These are phyloP conservation scores for Eucalyptus viminalis DNA, from an alignment of 345 rosid genomes.

Conservation along the genomic window DNA sequence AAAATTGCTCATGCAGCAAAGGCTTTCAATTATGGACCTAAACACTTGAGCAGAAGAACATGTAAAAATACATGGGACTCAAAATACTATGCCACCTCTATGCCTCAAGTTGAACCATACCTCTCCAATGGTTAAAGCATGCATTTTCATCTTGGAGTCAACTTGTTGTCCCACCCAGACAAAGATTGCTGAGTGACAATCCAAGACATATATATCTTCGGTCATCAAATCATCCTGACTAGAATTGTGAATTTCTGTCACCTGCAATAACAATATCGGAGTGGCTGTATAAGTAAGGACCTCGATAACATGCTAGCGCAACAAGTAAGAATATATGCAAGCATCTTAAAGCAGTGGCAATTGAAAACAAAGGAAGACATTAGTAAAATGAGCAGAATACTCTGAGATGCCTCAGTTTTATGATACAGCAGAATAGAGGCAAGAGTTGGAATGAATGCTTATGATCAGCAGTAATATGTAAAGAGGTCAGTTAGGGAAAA, in stretches of 20 bases:
- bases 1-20: neutral
- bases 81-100: neutral
- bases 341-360: neutral
- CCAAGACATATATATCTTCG: conserved; percentile 82
- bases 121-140: conserved; percentile 75
- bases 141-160: conserved; percentile 57
- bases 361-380: neutral
- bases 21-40: neutral
- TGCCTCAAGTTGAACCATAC: conserved; percentile 15
- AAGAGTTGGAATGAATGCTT: neutral
- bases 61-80: neutral
- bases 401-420: neutral
- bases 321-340: neutral
- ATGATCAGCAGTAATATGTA: neutral
- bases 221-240: conserved; percentile 97
- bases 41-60: neutral
- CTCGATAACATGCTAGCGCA: neutral
- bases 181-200: conserved; percentile 77
- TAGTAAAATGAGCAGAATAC: neutral
- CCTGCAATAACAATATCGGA: conserved; percentile 28
- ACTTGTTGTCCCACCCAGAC: conserved; percentile 96
- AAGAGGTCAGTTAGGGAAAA: neutral
- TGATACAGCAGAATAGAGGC: neutral
- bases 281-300: neutral
- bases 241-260: conserved; percentile 70